Percentiles rank a stretch among this genome's conserved stretches.
Evolutionary conservation across 257 asterid species (phyloP).

Genomic region (Osmanthus fragrans): DNA sequence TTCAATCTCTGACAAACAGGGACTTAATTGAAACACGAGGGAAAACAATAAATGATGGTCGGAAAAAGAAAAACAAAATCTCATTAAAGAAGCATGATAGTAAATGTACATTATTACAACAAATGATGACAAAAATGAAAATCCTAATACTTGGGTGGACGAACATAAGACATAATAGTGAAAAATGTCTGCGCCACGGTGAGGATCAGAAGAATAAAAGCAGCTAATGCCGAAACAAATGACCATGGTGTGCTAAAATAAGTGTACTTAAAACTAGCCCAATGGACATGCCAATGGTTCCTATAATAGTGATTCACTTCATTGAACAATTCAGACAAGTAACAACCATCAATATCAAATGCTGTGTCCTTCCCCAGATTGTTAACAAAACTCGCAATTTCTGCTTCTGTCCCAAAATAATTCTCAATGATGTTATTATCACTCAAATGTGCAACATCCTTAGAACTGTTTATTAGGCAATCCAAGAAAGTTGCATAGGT

Average conservation of each 20-base stretch:
- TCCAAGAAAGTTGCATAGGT: conserved; percentile 72
- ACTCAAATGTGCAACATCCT: conserved; percentile 59
- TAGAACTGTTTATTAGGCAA: conserved; percentile 58
- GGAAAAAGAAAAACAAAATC: too few species aligned
- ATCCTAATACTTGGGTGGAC: conserved; percentile 12
- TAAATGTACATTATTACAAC: background rate
- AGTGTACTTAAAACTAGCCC: conserved; percentile 82
- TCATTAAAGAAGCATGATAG: too few species aligned
- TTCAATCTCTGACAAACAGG: too few species aligned
- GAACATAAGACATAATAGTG: conserved; percentile 47
- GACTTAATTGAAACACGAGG: too few species aligned
- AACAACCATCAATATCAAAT: conserved; percentile 58
- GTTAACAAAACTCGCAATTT: conserved; percentile 65
- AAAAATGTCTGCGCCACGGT: conserved; percentile 64
- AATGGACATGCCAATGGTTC: conserved; percentile 64
- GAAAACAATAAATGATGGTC: too few species aligned
- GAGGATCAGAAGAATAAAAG: conserved; percentile 57
- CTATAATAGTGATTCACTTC: conserved; percentile 61
- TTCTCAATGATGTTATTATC: conserved; percentile 69
- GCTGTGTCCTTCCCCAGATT: conserved; percentile 81
- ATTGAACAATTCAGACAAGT: conserved; percentile 57
- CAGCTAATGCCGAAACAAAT: conserved; percentile 81
- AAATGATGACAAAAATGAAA: too few species aligned
- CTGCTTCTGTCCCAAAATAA: conserved; percentile 71
- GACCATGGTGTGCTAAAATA: conserved; percentile 92